Base-by-base conservation (phyloP, 768 basidiomycete species). In the Serendipita vermifera region DNA sequence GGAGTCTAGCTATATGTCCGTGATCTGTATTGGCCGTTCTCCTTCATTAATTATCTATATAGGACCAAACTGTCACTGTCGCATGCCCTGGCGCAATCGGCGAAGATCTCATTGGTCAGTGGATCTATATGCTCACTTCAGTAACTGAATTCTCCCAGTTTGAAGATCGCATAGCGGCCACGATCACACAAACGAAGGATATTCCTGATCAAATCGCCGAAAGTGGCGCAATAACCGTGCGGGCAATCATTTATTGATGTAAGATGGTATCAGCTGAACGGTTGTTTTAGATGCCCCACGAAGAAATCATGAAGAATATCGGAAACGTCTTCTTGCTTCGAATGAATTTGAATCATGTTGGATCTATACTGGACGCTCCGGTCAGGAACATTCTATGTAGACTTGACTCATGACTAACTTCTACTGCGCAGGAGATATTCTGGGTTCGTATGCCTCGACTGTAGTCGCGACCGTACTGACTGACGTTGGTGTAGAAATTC, bases 261-360 rank as follows among this genome's bases (percentile, higher is more conserved):
- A 43, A 46, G 27, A n/a, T 55, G 13, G 60, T n/a, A 26, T 22
- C 0, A 11, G 33, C 55, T 59, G 43, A 22, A 56, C 20, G n/a
- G n/a, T n/a, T 14, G 15, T 14, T 31, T 4, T 48, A 71, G 71
- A 64, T 72, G 63, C 69, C 69, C 5, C 64, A 71, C 57, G 68
- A 66, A 80, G 93, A 96, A 67, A 97, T 97, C 65, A 94, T 97
- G 93, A 86, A 87, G 65, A 89, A 96, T 69, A 97, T 94, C 60
- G 93, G 93, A 39, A 87, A 91, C 62, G 73, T 97, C 38, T 97
- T 97, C 70, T 81, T 97, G 35, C 73, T 96, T 62, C 77, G 93
- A 60, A 90, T 93, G 55, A 93, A 91, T 66, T 93, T 96, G 62
- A 91, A 92, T 63, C 85, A 90, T 40, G 92, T 96, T 55, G 93